Conservation (phyloP, 2,329 filamentous ascomycete genomes). For the Epichloe aotearoae region DNA sequence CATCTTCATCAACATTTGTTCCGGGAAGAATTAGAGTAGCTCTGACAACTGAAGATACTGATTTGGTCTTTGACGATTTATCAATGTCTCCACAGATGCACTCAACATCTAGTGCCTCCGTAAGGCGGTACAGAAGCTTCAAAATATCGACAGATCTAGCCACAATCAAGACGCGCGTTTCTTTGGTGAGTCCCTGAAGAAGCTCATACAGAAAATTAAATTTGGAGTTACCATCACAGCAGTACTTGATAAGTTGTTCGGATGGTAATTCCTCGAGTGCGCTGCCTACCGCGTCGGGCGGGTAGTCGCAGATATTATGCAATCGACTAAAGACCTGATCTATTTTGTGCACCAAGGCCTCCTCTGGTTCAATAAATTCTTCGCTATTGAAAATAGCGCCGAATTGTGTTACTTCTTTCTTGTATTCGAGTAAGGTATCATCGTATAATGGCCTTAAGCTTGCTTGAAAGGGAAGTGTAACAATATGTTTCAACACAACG, state of each 20-base stretch:
- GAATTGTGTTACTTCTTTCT: conserved; percentile 32
- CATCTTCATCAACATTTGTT: conserved; percentile 23
- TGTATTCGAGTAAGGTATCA: conserved; percentile 31
- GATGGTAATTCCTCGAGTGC: conserved; percentile 24
- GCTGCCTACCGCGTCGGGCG: conserved; percentile 36
- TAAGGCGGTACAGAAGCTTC: conserved; percentile 37
- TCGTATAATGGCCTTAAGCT: conserved; percentile 39
- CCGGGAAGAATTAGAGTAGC: conserved; percentile 30
- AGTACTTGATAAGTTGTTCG: conserved; percentile 35
- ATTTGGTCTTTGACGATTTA: conserved; percentile 10
- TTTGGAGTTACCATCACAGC: conserved; percentile 44
- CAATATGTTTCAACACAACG: conserved; percentile 26
- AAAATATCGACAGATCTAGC: conserved; percentile 35
- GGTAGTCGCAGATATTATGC: conserved; percentile 43
- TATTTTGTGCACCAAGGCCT: conserved; percentile 29
- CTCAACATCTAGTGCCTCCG: conserved; percentile 26
- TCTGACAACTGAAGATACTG: conserved; percentile 21
- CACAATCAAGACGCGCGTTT: conserved; percentile 39
- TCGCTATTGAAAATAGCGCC: conserved; percentile 28
- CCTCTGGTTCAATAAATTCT: conserved; percentile 24
- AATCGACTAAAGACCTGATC: conserved; percentile 38
- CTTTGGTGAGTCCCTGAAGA: conserved; percentile 28
- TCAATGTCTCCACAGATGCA: conserved; percentile 21
- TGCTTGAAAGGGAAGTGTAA: conserved; percentile 45
- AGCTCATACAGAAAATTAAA: conserved; percentile 46